Percentiles rank a stretch among this genome's conserved stretches.
Conservation (phyloP, 495 filamentous ascomycete genomes). For the Annulohypoxylon maeteangense region DNA sequence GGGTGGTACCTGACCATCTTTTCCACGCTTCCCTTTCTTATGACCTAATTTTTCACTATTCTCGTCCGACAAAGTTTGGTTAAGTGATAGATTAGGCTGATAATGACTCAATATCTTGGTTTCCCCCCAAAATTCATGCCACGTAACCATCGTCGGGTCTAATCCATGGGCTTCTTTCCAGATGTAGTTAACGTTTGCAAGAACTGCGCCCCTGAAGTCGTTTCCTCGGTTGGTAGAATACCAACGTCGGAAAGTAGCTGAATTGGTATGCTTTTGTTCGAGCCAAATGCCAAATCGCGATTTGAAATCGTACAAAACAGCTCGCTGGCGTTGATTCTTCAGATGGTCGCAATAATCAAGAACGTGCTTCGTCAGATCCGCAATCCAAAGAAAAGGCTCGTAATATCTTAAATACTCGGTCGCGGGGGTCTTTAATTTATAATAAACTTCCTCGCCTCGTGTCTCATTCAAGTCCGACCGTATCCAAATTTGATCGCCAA, state of each 20-base stretch:
- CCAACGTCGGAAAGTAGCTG: constrained; percentile 61
- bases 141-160: constrained; percentile 38
- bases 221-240: constrained; percentile 50
- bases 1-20: constrained; percentile 32
- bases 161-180: constrained; percentile 67
- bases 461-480: constrained; percentile 55
- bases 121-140: constrained; percentile 35
- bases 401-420: constrained; percentile 68
- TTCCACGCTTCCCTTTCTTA: not conserved
- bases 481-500: constrained; percentile 69
- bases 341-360: constrained; percentile 66
- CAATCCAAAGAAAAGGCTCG: constrained; percentile 72
- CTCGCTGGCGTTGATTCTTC: constrained; percentile 43
- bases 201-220: constrained; percentile 69
- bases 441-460: constrained; percentile 63
- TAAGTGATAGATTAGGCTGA: constrained; percentile 27
- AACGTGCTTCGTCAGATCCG: constrained; percentile 72
- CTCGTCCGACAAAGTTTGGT: not conserved
- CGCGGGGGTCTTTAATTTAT: constrained; percentile 65
- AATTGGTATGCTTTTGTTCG: constrained; percentile 48
- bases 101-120: constrained; percentile 27
- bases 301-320: constrained; percentile 64
- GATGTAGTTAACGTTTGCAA: constrained; percentile 68
- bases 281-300: constrained; percentile 67
- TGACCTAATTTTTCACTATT: not conserved